phyloP scores from a whole-genome alignment of 208 protist species.

The Porcisia hertigi region DNA sequence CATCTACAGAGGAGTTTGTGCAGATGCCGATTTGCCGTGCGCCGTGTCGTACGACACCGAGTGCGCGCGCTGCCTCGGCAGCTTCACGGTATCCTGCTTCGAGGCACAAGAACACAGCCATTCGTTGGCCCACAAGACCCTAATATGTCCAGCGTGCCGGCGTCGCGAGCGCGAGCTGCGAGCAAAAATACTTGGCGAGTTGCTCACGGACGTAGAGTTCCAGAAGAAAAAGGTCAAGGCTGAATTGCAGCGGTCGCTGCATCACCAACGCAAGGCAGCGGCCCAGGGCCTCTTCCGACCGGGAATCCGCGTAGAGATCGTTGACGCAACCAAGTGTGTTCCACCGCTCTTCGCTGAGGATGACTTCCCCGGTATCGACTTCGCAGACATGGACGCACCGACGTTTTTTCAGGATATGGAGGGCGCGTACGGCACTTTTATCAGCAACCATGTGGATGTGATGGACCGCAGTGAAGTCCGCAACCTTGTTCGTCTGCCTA shows the following conservation, averaged over 20 bases:
- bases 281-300: slow-evolving; percentile 78
- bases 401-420: slow-evolving; percentile 59
- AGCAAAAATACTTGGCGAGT: slow-evolving; percentile 61
- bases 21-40: slow-evolving; percentile 67
- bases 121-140: slow-evolving; percentile 46
- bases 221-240: slow-evolving; percentile 69
- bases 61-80: slow-evolving; percentile 74
- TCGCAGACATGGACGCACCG: slow-evolving; percentile 65
- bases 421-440: slow-evolving; percentile 79
- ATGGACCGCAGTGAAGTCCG: slow-evolving; percentile 84
- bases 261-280: slow-evolving; percentile 83
- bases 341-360: slow-evolving; percentile 78
- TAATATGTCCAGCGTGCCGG: slow-evolving; percentile 69
- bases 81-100: slow-evolving; percentile 61
- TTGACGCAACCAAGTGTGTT: slow-evolving; percentile 71
- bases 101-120: slow-evolving; percentile 65
- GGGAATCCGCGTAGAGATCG: slow-evolving; percentile 74
- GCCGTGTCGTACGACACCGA: slow-evolving; percentile 75
- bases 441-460: slow-evolving; percentile 86
- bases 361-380: slow-evolving; percentile 79
- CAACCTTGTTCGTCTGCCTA: slow-evolving; percentile 80
- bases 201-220: slow-evolving; percentile 66
- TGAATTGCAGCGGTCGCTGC: slow-evolving; percentile 65
- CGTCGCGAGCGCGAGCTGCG: slow-evolving; percentile 74
- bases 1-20: slow-evolving; percentile 80